These are phyloP conservation scores for Phytophthora cactorum DNA, from an alignment of 352 stramenopile species.

Conservation along the genomic window DNA sequence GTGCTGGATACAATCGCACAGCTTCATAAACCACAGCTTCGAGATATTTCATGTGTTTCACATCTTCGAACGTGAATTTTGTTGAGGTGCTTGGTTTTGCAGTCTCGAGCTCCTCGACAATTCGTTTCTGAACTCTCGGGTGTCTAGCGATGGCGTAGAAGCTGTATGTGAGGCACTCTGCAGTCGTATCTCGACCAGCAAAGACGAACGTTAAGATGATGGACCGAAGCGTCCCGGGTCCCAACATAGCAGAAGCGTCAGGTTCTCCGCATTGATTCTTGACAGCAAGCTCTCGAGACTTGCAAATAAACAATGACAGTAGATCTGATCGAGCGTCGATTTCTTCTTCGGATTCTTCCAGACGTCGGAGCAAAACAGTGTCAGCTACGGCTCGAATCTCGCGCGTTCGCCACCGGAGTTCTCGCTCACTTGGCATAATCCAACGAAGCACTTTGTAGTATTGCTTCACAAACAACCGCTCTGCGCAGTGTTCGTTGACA, in stretches of 20 bases:
- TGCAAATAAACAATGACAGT: slow-evolving; percentile 64
- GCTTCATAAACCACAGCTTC: slow-evolving; percentile 75
- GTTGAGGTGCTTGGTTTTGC: neutral
- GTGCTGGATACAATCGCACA: slow-evolving; percentile 75
- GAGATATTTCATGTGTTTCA: slow-evolving; percentile 73
- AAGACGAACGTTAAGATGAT: slow-evolving; percentile 86
- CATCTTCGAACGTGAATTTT: slow-evolving; percentile 54
- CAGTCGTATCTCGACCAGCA: slow-evolving; percentile 84
- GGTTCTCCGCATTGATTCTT: neutral
- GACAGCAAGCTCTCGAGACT: slow-evolving; percentile 42
- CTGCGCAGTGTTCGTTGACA: slow-evolving; percentile 61
- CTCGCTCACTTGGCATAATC: slow-evolving; percentile 67
- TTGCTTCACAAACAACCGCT: slow-evolving; percentile 65
- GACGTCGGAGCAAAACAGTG: slow-evolving; percentile 45
- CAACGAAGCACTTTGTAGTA: slow-evolving; percentile 68
- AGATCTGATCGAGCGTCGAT: slow-evolving; percentile 50
- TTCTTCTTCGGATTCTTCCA: slow-evolving; percentile 39
- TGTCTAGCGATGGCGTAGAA: slow-evolving; percentile 77
- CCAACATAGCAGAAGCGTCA: slow-evolving; percentile 21
- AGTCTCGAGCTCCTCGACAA: slow-evolving; percentile 54
- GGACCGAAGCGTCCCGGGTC: slow-evolving; percentile 52
- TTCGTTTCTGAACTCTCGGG: slow-evolving; percentile 60
- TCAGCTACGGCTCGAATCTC: slow-evolving; percentile 53
- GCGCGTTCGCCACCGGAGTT: slow-evolving; percentile 31
- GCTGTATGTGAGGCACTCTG: slow-evolving; percentile 75